Percentiles rank a stretch among this genome's conserved stretches.
Evolutionary conservation across 345 rosid genomes (phyloP).

Genomic region (Eucalyptus globulus): DNA sequence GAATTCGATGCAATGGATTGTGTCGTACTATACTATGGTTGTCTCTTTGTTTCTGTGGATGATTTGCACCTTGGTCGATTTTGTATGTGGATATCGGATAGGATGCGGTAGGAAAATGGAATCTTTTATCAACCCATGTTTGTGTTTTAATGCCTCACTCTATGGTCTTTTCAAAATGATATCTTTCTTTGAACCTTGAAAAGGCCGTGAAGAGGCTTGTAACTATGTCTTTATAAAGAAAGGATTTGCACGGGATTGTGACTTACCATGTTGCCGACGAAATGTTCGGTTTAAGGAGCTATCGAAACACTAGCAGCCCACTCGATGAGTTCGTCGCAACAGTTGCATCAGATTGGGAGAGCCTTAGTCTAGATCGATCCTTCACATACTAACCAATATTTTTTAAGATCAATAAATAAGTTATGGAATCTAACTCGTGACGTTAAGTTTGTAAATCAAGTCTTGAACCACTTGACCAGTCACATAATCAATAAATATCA

Average conservation of each 20-base stretch:
- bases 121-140: background rate
- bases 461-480: fast-evolving
- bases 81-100: background rate
- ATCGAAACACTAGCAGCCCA: background rate
- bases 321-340: fast-evolving
- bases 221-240: background rate
- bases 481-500: fast-evolving
- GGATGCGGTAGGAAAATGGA: background rate
- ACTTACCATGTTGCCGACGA: fast-evolving
- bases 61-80: background rate
- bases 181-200: background rate
- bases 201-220: background rate
- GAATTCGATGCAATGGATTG: background rate
- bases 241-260: no score
- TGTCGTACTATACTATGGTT: background rate
- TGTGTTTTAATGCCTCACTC: background rate
- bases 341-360: no score
- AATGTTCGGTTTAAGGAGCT: background rate
- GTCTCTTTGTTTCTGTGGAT: background rate
- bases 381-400: background rate
- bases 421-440: fast-evolving
- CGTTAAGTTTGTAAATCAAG: fast-evolving
- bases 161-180: background rate
- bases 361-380: fast-evolving
- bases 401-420: background rate